Conservation (phyloP, 148 eudicot genomes). For the Camellia japonica region DNA sequence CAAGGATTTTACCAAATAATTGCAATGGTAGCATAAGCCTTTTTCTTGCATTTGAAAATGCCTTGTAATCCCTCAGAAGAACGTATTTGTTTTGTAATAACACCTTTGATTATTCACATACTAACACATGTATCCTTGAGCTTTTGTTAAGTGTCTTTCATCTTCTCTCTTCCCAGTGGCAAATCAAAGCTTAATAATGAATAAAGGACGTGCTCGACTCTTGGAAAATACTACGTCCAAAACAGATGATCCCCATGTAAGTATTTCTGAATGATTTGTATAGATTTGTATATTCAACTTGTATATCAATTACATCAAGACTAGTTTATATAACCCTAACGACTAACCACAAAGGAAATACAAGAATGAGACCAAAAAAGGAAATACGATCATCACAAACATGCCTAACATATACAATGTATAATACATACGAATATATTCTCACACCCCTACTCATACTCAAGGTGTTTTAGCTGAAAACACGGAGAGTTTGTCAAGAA, state of each 20-base stretch:
- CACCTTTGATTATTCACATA: neutral
- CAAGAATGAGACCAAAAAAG: no score
- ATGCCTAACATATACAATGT: no score
- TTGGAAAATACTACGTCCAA: slow-evolving; percentile 66
- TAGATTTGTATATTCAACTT: no score
- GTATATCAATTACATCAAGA: no score
- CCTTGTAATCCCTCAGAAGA: neutral
- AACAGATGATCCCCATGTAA: slow-evolving; percentile 72
- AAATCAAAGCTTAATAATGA: slow-evolving; percentile 80
- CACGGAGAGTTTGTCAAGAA: no score
- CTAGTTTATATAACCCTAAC: no score
- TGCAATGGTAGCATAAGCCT: neutral
- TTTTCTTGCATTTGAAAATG: neutral
- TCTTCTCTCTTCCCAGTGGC: slow-evolving; percentile 39
- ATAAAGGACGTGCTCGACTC: slow-evolving; percentile 77
- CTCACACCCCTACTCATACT: no score
- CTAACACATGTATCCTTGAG: neutral
- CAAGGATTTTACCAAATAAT: neutral
- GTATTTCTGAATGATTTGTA: no score
- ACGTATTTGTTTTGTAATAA: neutral
- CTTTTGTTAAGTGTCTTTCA: neutral
- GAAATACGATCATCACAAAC: no score
- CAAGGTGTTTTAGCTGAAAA: no score
- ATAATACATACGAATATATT: no score
- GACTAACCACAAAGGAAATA: no score